Percentiles rank a stretch among this genome's conserved stretches.
phyloP scores from a whole-genome alignment of 345 rosid genomes.

The Gossypium ekmanianum region DNA sequence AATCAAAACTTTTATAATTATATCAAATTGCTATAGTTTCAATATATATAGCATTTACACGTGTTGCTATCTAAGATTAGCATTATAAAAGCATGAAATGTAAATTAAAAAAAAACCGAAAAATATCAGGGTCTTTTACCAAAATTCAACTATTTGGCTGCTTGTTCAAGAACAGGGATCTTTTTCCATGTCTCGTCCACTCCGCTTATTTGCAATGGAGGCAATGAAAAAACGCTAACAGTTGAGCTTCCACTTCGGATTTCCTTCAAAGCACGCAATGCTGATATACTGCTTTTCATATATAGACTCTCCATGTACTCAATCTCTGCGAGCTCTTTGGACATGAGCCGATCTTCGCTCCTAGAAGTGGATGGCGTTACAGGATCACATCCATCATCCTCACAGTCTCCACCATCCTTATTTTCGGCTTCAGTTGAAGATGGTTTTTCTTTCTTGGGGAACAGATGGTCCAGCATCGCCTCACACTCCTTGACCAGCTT shows the following conservation, averaged over 20 bases:
- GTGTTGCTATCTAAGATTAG: slow-evolving; percentile 31
- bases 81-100: slow-evolving; percentile 17
- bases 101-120: background rate
- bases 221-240: slow-evolving; percentile 76
- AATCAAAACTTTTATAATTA: background rate
- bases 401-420: slow-evolving; percentile 24
- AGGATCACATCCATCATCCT: slow-evolving; percentile 32
- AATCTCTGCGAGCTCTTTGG: slow-evolving; percentile 58
- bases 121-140: background rate
- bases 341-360: slow-evolving; percentile 29
- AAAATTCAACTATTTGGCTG: slow-evolving; percentile 46
- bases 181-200: slow-evolving; percentile 75
- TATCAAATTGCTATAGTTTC: slow-evolving; percentile 5
- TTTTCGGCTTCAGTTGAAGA: slow-evolving; percentile 24
- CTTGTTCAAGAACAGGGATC: slow-evolving; percentile 71
- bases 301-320: slow-evolving; percentile 62
- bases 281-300: slow-evolving; percentile 86
- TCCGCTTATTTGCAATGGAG: slow-evolving; percentile 66
- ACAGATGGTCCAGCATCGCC: slow-evolving; percentile 70
- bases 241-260: slow-evolving; percentile 88
- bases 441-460: slow-evolving; percentile 38
- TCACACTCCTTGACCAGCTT: slow-evolving; percentile 79
- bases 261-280: slow-evolving; percentile 65
- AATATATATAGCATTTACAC: slow-evolving; percentile 30
- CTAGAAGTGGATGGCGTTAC: slow-evolving; percentile 38